These are phyloP conservation scores for Silene noctiflora DNA, from an alignment of 179 eudicot genomes.

Conservation along the genomic window DNA sequence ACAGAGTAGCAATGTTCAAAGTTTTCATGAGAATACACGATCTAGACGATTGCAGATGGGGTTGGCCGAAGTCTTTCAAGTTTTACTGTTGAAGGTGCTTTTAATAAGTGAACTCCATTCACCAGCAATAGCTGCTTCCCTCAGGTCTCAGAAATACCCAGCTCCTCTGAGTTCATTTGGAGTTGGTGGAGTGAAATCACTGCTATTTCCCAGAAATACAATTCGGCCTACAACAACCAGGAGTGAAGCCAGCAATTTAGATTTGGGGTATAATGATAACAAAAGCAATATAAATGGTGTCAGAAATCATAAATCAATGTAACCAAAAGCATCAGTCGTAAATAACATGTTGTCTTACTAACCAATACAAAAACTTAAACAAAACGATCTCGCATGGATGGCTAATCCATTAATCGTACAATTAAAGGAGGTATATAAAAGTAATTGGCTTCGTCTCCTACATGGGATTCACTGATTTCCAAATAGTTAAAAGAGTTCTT, in stretches of 20 bases:
- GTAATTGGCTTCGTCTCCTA: too few relatives aligned
- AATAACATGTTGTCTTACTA: too few relatives aligned
- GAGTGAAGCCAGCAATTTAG: background rate
- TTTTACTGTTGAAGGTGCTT: background rate
- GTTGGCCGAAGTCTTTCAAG: background rate
- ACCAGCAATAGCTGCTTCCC: constrained; percentile 1
- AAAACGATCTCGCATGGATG: too few relatives aligned
- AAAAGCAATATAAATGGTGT: too few relatives aligned
- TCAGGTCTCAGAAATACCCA: constrained; percentile 46
- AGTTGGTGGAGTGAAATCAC: constrained; percentile 34
- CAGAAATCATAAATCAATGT: too few relatives aligned
- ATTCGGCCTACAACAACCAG: constrained; percentile 50
- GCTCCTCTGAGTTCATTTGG: constrained; percentile 46
- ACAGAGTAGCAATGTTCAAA: background rate
- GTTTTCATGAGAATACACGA: background rate
- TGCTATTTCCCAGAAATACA: constrained; percentile 54
- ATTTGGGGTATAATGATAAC: too few relatives aligned
- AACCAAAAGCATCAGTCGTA: too few relatives aligned
- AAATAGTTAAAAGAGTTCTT: too few relatives aligned
- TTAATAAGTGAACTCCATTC: background rate
- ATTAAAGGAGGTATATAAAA: too few relatives aligned
- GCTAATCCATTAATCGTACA: too few relatives aligned
- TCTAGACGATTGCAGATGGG: background rate
- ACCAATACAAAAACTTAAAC: too few relatives aligned
- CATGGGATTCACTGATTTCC: too few relatives aligned